These are phyloP conservation scores for Coprinopsis strossmayeri DNA, from an alignment of 768 basidiomycete genomes.

Conservation along the genomic window DNA sequence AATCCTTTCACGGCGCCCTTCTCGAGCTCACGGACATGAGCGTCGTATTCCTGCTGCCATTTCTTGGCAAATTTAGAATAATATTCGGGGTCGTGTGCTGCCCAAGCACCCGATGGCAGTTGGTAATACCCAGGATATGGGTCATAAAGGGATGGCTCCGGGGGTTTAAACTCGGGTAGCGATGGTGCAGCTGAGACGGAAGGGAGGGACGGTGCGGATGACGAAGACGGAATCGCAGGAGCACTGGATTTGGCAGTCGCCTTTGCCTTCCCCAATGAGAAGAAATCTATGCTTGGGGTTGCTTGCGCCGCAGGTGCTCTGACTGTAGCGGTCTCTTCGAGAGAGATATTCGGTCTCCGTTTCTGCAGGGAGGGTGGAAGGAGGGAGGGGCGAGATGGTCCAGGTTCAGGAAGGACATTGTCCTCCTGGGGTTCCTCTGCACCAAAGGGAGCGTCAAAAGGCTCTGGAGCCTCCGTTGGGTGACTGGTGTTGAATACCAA, in stretches of 20 bases:
- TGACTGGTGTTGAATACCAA: conserved; percentile 45
- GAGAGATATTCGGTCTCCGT: conserved; percentile 52
- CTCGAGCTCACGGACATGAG: conserved; percentile 66
- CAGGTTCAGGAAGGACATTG: conserved; percentile 17
- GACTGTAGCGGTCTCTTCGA: conserved; percentile 32
- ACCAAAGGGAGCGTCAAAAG: conserved; percentile 6
- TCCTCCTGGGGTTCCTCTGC: not conserved
- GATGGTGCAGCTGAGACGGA: conserved; percentile 61
- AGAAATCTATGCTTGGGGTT: conserved; percentile 52
- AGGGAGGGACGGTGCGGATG: conserved; percentile 19
- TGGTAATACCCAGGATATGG: conserved; percentile 86
- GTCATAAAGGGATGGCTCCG: conserved; percentile 68
- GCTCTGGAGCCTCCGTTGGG: conserved; percentile 8
- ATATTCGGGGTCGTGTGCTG: conserved; percentile 62
- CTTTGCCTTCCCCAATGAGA: conserved; percentile 47
- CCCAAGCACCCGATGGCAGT: conserved; percentile 76
- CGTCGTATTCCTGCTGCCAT: conserved; percentile 71
- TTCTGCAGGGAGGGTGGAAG: conserved; percentile 53
- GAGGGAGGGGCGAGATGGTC: conserved; percentile 37
- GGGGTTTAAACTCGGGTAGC: conserved; percentile 61
- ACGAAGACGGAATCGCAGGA: conserved; percentile 18
- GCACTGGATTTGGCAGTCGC: conserved; percentile 7
- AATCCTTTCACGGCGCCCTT: conserved; percentile 63
- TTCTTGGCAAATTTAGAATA: conserved; percentile 62
- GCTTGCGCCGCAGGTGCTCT: conserved; percentile 14